Evolutionary conservation across 257 asterid genomes (phyloP).

Genomic region (Eucommia ulmoides): DNA sequence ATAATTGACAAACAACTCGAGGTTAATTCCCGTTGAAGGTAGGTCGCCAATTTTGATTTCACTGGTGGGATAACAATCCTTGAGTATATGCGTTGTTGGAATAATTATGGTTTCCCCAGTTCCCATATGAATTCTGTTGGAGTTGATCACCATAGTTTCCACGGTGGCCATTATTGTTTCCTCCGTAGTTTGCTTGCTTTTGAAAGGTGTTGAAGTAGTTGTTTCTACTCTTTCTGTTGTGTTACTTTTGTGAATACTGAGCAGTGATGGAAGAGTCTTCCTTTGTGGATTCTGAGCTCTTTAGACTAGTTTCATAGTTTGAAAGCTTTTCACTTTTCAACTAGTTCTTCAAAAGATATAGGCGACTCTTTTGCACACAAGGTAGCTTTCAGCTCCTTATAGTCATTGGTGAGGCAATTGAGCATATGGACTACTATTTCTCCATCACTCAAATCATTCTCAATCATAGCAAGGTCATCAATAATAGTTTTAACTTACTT

Average conservation of each 20-base stretch:
- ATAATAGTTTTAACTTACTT: background rate
- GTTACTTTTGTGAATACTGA: too few species aligned
- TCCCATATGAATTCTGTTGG: background rate
- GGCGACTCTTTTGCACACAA: background rate
- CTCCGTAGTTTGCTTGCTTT: too few species aligned
- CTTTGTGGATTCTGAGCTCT: too few species aligned
- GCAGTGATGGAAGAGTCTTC: too few species aligned
- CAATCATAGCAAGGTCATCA: background rate
- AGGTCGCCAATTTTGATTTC: background rate
- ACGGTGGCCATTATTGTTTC: too few species aligned
- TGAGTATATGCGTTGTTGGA: background rate
- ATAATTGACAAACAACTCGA: background rate
- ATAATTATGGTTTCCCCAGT: too few species aligned
- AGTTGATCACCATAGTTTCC: too few species aligned
- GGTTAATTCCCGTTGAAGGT: background rate
- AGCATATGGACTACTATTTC: background rate
- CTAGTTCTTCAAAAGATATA: background rate
- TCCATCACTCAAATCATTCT: background rate
- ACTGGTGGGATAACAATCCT: background rate
- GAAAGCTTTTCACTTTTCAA: background rate
- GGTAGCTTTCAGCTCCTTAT: too few species aligned
- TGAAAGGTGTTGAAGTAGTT: too few species aligned
- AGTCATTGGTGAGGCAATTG: too few species aligned
- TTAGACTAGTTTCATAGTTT: background rate
- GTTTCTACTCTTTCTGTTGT: too few species aligned